A percentile compares a stretch with the other conserved stretches of the same genome.
Conservation (phyloP, 352 stramenopile genomes). For the Globisporangium acanthophoron region DNA sequence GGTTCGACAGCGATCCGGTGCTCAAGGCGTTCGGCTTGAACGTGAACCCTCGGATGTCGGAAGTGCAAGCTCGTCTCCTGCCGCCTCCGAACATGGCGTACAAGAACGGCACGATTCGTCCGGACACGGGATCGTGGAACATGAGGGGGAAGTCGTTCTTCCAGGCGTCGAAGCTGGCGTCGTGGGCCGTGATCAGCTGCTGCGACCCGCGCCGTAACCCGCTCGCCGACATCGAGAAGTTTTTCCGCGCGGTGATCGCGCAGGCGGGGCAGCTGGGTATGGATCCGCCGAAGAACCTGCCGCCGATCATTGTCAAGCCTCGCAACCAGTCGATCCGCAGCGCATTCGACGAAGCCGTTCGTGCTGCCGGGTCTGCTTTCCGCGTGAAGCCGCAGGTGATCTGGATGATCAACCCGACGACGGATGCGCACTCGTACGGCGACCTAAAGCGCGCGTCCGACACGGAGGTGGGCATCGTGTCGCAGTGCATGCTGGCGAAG, state of each 20-base stretch:
- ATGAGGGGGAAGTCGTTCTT: slow-evolving; percentile 58
- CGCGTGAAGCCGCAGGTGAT: slow-evolving; percentile 31
- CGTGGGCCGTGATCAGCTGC: slow-evolving; percentile 48
- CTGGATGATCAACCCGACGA: slow-evolving; percentile 50
- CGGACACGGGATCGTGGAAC: slow-evolving; percentile 64
- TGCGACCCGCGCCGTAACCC: slow-evolving; percentile 36
- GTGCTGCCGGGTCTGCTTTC: slow-evolving; percentile 25
- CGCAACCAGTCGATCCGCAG: slow-evolving; percentile 29
- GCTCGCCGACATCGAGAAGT: slow-evolving; percentile 28
- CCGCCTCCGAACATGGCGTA: slow-evolving; percentile 49
- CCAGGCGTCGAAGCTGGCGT: slow-evolving; percentile 29
- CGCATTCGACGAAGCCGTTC: slow-evolving; percentile 36
- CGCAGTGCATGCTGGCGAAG: slow-evolving; percentile 74
- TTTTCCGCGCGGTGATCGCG: slow-evolving; percentile 50
- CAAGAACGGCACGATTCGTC: slow-evolving; percentile 32
- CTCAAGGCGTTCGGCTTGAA: slow-evolving; percentile 51
- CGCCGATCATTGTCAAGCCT: slow-evolving; percentile 37
- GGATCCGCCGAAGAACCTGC: slow-evolving; percentile 21
- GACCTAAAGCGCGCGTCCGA: slow-evolving; percentile 79
- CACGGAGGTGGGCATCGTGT: slow-evolving; percentile 60
- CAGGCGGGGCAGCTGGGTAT: slow-evolving; percentile 62
- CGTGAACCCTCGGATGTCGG: slow-evolving; percentile 51
- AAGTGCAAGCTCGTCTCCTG: slow-evolving; percentile 39
- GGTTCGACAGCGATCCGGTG: slow-evolving; percentile 46
- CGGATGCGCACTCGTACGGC: slow-evolving; percentile 43